Evolutionary conservation across 768 basidiomycete genomes (phyloP), one percentile per base, ranked within the genome.

Genomic region (Termitomyces sp.): DNA sequence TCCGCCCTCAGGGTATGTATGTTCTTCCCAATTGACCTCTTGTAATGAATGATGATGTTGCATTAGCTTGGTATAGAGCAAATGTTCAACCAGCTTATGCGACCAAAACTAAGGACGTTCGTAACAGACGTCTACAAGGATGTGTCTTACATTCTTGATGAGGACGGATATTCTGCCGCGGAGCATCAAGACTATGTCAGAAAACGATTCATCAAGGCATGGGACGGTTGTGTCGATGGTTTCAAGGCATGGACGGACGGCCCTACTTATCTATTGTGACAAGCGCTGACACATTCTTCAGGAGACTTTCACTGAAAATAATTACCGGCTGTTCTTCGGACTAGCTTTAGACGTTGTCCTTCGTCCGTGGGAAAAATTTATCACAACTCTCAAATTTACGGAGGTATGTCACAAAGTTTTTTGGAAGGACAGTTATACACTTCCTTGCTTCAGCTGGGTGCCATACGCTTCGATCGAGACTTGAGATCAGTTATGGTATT

Each of bases 351-450:
- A 96, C 66, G 83, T 91, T 7, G 76, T 98, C 19, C 84, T 97
- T n/a, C 81, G 92, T 46, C 95, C 95, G 43, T 98, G 95, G 95
- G 97, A 99, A 73, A 96, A 92, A 69, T 83, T 86, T 63, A 77
- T 95, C 21, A 77, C 86, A 63, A 79, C 83, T 0, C 78, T 96
- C 65, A 88, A 82, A 71, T 98, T 90, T 68, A 91, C 91, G 11
- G 96, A 98, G 81, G 95, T 89, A 63, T 27, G 82, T 58, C 14
- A 5, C 25, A 29, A 44, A n/a, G 43, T 11, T 16, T 46, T 14
- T 23, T 40, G 44, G 32, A n/a, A 14, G 23, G 42, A 48, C 19
- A 19, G 41, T 49, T 45, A 44, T 58, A 54, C 19, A 53, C 2
- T 21, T 31, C 54, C 23, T 7, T 48, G 45, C 17, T 53, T 16